Conservation (phyloP, 441 rosid species). For the Eruca vesicaria region DNA sequence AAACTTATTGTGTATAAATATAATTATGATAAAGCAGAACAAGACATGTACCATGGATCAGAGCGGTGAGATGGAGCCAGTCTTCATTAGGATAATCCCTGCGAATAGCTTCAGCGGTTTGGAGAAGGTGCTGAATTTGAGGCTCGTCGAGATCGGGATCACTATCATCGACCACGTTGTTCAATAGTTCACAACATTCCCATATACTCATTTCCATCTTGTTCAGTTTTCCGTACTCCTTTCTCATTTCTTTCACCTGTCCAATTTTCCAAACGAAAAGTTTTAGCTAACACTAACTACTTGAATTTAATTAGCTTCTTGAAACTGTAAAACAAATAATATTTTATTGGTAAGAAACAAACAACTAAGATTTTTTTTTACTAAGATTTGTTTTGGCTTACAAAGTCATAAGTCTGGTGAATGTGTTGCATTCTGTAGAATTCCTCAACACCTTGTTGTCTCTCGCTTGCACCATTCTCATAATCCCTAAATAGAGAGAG, state of each 20-base stretch:
- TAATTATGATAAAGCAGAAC: background rate
- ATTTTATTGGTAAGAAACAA: too few species aligned
- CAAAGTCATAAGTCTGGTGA: constrained; percentile 58
- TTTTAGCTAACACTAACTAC: background rate
- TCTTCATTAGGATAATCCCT: constrained; percentile 58
- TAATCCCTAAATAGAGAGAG: constrained; percentile 44
- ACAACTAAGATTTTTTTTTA: background rate
- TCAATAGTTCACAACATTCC: constrained; percentile 65
- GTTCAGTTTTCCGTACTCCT: constrained; percentile 45
- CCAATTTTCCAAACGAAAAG: background rate
- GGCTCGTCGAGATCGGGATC: constrained; percentile 71
- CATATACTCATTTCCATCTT: constrained; percentile 58
- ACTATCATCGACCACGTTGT: constrained; percentile 53
- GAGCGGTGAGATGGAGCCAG: constrained; percentile 66
- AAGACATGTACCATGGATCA: constrained; percentile 51
- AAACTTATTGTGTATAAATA: background rate
- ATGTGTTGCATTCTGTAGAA: constrained; percentile 56
- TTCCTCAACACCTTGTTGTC: constrained; percentile 56
- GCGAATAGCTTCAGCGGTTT: constrained; percentile 60
- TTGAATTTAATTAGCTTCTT: background rate
- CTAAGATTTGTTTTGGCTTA: constrained; percentile 21
- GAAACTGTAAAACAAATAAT: background rate
- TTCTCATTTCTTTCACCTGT: constrained; percentile 52
- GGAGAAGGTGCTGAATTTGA: constrained; percentile 63
- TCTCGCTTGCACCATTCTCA: constrained; percentile 41